Conservation (phyloP, 768 basidiomycete species). For the Leccinum incarnatum region DNA sequence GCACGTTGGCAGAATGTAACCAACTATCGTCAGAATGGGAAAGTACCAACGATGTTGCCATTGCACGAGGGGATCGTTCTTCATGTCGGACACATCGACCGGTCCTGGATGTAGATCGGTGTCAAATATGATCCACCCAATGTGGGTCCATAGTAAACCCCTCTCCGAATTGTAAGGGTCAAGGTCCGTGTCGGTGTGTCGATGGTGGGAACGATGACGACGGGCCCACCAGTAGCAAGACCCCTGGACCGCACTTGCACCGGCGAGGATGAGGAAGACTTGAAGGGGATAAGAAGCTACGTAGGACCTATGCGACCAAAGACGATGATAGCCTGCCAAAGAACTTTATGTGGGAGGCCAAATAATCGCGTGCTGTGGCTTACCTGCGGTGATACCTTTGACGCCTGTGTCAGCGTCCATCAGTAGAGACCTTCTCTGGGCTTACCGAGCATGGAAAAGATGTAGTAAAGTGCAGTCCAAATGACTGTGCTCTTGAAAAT, state of each 20-base stretch:
- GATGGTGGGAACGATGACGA: conserved; percentile 80
- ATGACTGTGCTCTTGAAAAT: conserved; percentile 50
- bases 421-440: conserved; percentile 2
- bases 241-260: conserved; percentile 81
- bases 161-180: conserved; percentile 83
- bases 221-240: conserved; percentile 88
- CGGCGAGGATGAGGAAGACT: conserved; percentile 66
- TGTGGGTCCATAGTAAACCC: conserved; percentile 75
- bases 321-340: conserved; percentile 67
- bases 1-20: conserved; percentile 63
- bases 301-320: conserved; percentile 86
- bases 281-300: conserved; percentile 72
- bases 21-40: conserved; percentile 58
- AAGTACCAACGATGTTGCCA: conserved; percentile 81
- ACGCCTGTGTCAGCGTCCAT: conserved; percentile 10
- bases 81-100: conserved; percentile 71
- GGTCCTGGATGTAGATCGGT: conserved; percentile 67
- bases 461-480: conserved; percentile 71
- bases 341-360: conserved; percentile 1
- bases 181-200: conserved; percentile 81
- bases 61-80: conserved; percentile 63
- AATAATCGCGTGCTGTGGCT: background rate
- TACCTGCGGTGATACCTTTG: conserved; percentile 53
- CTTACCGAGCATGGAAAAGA: conserved; percentile 83
- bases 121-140: conserved; percentile 85